Percentiles rank a stretch among this genome's conserved stretches.
phyloP scores from a whole-genome alignment of 176 grass and related monocot species.

The barley (Hordeum vulgare) region DNA sequence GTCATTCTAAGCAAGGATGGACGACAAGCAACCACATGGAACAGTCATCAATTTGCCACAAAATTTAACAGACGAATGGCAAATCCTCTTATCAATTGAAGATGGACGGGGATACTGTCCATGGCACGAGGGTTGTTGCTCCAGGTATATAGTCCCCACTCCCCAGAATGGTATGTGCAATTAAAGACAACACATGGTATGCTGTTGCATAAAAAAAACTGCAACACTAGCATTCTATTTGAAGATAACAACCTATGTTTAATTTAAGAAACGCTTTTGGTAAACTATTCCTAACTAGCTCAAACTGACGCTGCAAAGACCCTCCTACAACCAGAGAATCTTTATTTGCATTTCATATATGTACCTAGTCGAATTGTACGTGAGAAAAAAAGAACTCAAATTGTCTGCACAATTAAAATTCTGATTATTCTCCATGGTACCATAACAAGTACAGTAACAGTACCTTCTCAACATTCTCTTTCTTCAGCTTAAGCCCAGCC shows the following conservation, averaged over 20 bases:
- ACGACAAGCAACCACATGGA: background rate
- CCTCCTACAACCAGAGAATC: background rate
- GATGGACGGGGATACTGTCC: background rate
- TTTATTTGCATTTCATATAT: background rate
- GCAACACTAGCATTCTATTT: background rate
- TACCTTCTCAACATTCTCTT: constrained; percentile 72
- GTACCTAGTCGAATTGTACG: background rate
- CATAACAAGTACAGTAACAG: background rate
- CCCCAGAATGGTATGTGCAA: no score
- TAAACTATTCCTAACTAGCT: no score
- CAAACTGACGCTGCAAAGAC: background rate
- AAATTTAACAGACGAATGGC: background rate
- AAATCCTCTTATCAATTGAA: background rate
- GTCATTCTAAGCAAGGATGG: background rate
- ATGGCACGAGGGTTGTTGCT: background rate
- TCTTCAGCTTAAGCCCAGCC: constrained; percentile 56
- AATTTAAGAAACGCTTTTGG: background rate
- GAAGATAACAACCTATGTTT: background rate
- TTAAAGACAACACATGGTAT: background rate
- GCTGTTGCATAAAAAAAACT: background rate
- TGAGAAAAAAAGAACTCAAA: background rate
- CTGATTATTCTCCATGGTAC: background rate
- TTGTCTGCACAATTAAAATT: background rate
- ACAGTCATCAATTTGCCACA: background rate
- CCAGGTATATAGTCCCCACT: background rate